Evolutionary conservation across 441 rosid species (phyloP).

Genomic region (Croton laevigatus): DNA sequence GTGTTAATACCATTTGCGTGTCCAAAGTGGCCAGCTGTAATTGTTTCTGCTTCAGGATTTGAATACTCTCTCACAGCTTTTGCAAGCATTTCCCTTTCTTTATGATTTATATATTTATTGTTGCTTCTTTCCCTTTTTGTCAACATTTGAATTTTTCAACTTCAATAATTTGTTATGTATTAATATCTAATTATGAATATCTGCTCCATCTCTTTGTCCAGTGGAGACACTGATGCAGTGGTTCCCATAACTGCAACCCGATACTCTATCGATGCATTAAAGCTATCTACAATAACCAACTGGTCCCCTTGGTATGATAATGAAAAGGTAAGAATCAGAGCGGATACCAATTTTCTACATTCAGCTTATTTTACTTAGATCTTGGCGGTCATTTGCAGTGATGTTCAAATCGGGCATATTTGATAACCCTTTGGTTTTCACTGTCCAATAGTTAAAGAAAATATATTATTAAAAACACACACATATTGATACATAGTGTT

Average conservation of each 20-base stretch:
- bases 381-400: background rate
- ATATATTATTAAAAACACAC: no score
- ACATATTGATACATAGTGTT: no score
- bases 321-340: slow-evolving; percentile 45
- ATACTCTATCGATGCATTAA: slow-evolving; percentile 70
- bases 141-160: no score
- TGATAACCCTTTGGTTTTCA: no score
- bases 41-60: background rate
- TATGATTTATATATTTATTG: background rate
- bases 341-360: background rate
- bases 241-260: slow-evolving; percentile 89
- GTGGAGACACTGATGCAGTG: slow-evolving; percentile 88
- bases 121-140: no score
- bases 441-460: no score
- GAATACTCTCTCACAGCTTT: background rate
- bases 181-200: background rate
- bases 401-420: no score
- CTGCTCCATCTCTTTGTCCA: slow-evolving; percentile 35
- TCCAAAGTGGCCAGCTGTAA: background rate
- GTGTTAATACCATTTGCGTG: background rate
- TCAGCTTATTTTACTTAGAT: background rate
- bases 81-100: background rate
- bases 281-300: slow-evolving; percentile 62
- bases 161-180: background rate
- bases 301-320: slow-evolving; percentile 89